phyloP scores from a whole-genome alignment of 495 filamentous ascomycete genomes.

The Penicillium alfredii region DNA sequence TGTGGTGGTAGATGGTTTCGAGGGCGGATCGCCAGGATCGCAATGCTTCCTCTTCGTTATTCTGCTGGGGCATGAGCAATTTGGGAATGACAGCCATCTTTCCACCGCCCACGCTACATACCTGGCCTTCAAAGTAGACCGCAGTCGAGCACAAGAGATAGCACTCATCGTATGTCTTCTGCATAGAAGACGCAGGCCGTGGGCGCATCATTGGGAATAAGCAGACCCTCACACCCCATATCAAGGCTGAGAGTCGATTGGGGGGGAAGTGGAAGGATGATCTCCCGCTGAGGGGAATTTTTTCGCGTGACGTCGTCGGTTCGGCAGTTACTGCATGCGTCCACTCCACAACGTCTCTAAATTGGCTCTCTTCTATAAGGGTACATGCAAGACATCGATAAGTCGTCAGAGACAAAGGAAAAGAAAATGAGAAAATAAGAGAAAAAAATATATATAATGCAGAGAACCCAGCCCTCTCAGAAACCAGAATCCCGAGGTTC shows the following conservation, averaged over 20 bases:
- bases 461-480: constrained; percentile 17
- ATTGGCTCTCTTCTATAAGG: no score
- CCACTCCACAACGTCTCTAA: neutral
- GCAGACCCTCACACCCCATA: constrained; percentile 26
- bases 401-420: constrained; percentile 13
- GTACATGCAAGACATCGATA: constrained; percentile 21
- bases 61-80: constrained; percentile 46
- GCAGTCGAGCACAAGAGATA: constrained; percentile 92
- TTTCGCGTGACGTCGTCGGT: constrained; percentile 44
- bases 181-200: constrained; percentile 71
- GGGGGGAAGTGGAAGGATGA: constrained; percentile 16
- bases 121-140: constrained; percentile 90
- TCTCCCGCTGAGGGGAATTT: constrained; percentile 23
- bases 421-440: constrained; percentile 18
- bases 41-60: constrained; percentile 87
- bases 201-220: constrained; percentile 64
- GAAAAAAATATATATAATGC: constrained; percentile 21
- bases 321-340: constrained; percentile 25
- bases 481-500: constrained; percentile 22
- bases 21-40: constrained; percentile 88
- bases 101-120: constrained; percentile 26
- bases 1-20: constrained; percentile 84
- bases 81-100: neutral
- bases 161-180: constrained; percentile 97
- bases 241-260: constrained; percentile 17